These are phyloP conservation scores for Allomyces arbusculus DNA, from an alignment of 192 early-diverging fungal species.

Conservation along the genomic window DNA sequence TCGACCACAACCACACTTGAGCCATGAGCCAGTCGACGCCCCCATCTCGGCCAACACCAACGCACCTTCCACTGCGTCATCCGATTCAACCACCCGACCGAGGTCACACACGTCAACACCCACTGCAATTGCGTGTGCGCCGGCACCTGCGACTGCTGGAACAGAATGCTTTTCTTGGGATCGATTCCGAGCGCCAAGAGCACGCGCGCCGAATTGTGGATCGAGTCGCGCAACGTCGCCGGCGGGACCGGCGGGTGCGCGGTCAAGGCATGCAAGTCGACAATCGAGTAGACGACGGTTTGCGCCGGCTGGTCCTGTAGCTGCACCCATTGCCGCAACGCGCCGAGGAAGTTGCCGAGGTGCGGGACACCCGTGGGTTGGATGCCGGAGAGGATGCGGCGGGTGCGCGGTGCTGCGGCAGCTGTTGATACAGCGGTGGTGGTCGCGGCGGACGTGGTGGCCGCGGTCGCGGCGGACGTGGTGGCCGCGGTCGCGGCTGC, in stretches of 20 bases:
- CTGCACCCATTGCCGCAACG: constrained; percentile 61
- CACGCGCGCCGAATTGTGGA: constrained; percentile 48
- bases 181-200: constrained; percentile 74
- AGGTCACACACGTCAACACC: constrained; percentile 70
- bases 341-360: constrained; percentile 85
- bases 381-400: constrained; percentile 58
- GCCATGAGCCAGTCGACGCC: too few species aligned
- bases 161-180: constrained; percentile 44
- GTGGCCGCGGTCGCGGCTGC: too few species aligned
- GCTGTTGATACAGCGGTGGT: too few species aligned
- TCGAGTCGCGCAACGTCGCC: constrained; percentile 30
- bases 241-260: constrained; percentile 20
- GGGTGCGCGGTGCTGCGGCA: not conserved
- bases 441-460: too few species aligned
- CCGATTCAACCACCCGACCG: constrained; percentile 66
- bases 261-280: constrained; percentile 82
- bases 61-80: constrained; percentile 92
- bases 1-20: not conserved
- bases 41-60: too few species aligned
- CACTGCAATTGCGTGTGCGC: constrained; percentile 66
- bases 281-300: constrained; percentile 48
- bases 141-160: constrained; percentile 61
- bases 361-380: constrained; percentile 87
- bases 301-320: constrained; percentile 32
- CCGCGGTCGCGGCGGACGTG: too few species aligned